These are phyloP conservation scores for Candida silvicultrix DNA, from an alignment of 805 yeast genomes.

Conservation along the genomic window DNA sequence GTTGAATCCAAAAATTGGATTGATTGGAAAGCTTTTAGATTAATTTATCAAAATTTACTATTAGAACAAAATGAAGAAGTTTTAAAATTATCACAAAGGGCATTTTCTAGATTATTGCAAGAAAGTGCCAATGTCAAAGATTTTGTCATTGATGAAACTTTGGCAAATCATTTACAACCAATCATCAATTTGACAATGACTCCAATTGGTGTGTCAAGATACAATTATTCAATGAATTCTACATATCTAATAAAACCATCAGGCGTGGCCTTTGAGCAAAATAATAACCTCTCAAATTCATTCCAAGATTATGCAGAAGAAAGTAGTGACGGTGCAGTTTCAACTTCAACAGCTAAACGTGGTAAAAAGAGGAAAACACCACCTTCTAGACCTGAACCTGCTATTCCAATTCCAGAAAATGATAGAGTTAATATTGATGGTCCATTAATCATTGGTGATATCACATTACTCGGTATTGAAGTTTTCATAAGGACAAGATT, in stretches of 20 bases:
- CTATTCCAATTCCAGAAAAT: conserved; percentile 38
- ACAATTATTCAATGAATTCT: conserved; percentile 78
- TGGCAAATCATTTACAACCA: conserved; percentile 52
- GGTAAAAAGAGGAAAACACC: conserved; percentile 43
- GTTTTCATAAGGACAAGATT: conserved; percentile 70
- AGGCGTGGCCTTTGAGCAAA: conserved; percentile 30
- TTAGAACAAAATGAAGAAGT: conserved; percentile 85
- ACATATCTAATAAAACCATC: conserved; percentile 75
- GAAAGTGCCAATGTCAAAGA: conserved; percentile 33
- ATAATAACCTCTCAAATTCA: not conserved
- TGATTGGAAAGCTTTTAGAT: conserved; percentile 62
- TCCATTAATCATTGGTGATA: conserved; percentile 88
- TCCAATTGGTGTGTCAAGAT: conserved; percentile 91
- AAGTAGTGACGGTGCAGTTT: conserved; percentile 11
- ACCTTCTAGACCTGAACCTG: conserved; percentile 17
- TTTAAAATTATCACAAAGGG: conserved; percentile 50
- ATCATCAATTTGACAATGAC: conserved; percentile 71
- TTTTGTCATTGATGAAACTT: conserved; percentile 43
- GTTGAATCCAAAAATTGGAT: conserved; percentile 63
- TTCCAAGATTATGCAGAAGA: conserved; percentile 12
- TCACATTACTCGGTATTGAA: conserved; percentile 74
- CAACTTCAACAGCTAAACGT: conserved; percentile 21
- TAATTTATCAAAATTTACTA: conserved; percentile 79
- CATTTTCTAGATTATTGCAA: conserved; percentile 49
- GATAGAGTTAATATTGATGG: conserved; percentile 83